Evolutionary conservation across 1,284 basidiomycete genomes (phyloP), one percentile per base, ranked within the genome.

Genomic region (Boletus semigastroideus): DNA sequence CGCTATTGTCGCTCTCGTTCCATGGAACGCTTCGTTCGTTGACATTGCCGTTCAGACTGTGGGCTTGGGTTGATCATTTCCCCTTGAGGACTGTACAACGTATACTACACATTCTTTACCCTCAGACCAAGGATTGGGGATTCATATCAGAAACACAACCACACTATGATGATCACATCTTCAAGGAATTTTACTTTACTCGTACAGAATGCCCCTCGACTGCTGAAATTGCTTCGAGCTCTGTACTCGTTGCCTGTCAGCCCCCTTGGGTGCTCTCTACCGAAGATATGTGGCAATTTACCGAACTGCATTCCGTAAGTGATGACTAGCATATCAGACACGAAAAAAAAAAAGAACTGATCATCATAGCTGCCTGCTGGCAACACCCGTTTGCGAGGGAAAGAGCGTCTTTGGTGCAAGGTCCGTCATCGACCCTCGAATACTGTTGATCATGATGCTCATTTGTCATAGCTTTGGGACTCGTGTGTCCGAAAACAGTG

Each of bases 321-420:
- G 7, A 17, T 49, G 17, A 37, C 13, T 17, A 40, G 17, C 22
- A 38, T 31, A 48, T 46, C 16, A 17, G 11, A 19, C 13, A 10
- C 30, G 28, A 49, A n/a, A 33, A 38, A 25, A 4, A 25, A 25
- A 4, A 25, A n/a, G n/a, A n/a, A 38, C 20, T 53, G 39, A 61
- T 27, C 12, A 17, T 46, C 14, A 22, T 31, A 71, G 70, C 49
- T 69, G 34, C 64, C 70, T 31, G 57, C 54, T 33, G 54, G 62
- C 42, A 59, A 54, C 19, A 51, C 51, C 16, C 62, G 63, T 43
- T 53, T 74, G 17, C 63, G 67, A 40, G 71, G 64, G 42, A 66
- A 70, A 20, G 70, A 78, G 33, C 66, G 74, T 46, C 59, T 78
- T 30, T 78, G 77, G 77, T 75, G 64, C 50, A 79, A 78, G 73